Evolutionary conservation across 495 filamentous ascomycete genomes (phyloP).

Genomic region (Penicillium waksmanii): DNA sequence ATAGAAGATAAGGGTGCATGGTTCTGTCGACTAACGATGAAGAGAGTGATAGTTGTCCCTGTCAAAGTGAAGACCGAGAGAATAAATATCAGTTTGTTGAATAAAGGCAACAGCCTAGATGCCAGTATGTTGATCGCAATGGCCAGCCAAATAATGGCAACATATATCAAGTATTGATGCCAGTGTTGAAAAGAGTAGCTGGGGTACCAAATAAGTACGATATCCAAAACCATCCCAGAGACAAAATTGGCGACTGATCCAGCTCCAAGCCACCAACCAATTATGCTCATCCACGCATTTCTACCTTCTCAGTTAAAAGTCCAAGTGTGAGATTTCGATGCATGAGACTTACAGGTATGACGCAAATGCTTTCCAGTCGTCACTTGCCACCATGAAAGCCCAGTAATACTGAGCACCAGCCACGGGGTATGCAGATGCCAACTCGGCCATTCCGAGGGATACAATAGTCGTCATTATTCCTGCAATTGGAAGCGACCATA

Average conservation of each 20-base stretch:
- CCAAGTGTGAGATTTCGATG: not conserved
- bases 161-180: slow-evolving; percentile 14
- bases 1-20: slow-evolving; percentile 3
- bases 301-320: not conserved
- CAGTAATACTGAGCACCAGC: slow-evolving; percentile 21
- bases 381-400: slow-evolving; percentile 8
- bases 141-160: slow-evolving; percentile 10
- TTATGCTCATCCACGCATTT: slow-evolving; percentile 17
- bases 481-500: slow-evolving; percentile 15
- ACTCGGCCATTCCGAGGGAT: slow-evolving; percentile 11
- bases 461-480: slow-evolving; percentile 15
- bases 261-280: slow-evolving; percentile 18
- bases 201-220: slow-evolving; percentile 12
- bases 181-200: slow-evolving; percentile 9
- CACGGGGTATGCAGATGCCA: slow-evolving; percentile 19
- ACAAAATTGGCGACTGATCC: slow-evolving; percentile 13
- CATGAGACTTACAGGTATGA: slow-evolving; percentile 13
- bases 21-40: slow-evolving; percentile 9
- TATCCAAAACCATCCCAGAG: slow-evolving; percentile 10
- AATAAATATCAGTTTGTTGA: slow-evolving; percentile 9
- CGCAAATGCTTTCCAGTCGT: slow-evolving; percentile 13
- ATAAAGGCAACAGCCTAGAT: slow-evolving; percentile 10
- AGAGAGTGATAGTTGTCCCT: slow-evolving; percentile 12
- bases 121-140: slow-evolving; percentile 9
- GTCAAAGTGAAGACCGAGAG: slow-evolving; percentile 8